Percentiles rank a stretch among this genome's conserved stretches.
Evolutionary conservation across 257 asterid species (phyloP).

Genomic region (Misopates orontium): DNA sequence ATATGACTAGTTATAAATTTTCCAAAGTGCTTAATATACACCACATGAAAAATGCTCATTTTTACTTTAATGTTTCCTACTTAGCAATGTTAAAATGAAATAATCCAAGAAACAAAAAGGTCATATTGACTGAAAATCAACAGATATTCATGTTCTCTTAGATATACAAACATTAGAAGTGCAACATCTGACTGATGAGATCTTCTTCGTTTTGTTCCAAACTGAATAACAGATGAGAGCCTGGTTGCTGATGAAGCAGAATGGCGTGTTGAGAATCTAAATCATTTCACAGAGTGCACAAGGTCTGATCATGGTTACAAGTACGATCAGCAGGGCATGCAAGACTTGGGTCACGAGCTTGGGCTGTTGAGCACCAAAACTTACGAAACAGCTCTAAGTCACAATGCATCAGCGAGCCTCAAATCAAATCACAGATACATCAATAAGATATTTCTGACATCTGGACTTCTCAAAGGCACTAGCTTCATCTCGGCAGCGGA

Average conservation of each 20-base stretch:
- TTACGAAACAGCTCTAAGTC: constrained; percentile 36
- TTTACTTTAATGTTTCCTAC: background rate
- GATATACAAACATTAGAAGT: constrained; percentile 18
- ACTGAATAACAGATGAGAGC: constrained; percentile 43
- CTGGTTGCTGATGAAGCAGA: constrained; percentile 53
- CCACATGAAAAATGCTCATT: background rate
- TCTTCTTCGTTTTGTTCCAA: constrained; percentile 26
- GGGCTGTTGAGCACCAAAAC: constrained; percentile 34
- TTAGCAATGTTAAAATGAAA: too few species aligned
- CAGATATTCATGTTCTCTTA: background rate
- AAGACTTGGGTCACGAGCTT: constrained; percentile 45
- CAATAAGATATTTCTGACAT: constrained; percentile 54
- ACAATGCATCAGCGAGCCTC: constrained; percentile 34
- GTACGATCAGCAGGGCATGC: constrained; percentile 44
- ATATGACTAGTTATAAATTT: too few species aligned
- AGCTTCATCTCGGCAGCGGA: constrained; percentile 40
- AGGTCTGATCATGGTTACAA: constrained; percentile 26
- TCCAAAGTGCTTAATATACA: background rate
- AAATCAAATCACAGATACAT: constrained; percentile 61
- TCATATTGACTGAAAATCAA: too few species aligned
- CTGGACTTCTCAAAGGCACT: constrained; percentile 62
- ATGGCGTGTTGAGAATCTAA: constrained; percentile 52
- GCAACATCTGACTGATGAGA: constrained; percentile 25
- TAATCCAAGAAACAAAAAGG: too few species aligned
- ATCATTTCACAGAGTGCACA: constrained; percentile 36